phyloP scores from a whole-genome alignment of 768 basidiomycete species.

The Botryobasidium botryosum region DNA sequence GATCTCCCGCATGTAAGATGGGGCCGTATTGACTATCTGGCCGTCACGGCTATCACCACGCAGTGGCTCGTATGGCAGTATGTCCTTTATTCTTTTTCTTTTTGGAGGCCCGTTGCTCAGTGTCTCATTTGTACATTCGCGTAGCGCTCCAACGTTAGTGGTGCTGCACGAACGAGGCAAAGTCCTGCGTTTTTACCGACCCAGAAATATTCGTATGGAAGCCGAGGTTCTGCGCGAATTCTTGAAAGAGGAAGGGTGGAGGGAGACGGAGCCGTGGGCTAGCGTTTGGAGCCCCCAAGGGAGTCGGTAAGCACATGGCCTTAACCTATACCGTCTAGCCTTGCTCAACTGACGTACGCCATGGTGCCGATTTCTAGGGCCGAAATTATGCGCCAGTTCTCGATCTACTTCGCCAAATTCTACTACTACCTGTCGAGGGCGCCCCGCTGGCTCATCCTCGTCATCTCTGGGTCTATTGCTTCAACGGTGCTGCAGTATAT shows the following conservation, averaged over 20 bases:
- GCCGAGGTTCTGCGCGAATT: constrained; percentile 47
- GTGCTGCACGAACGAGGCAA: constrained; percentile 53
- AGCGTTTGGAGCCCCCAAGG: constrained; percentile 62
- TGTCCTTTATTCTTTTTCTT: constrained; percentile 18
- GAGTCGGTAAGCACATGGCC: constrained; percentile 31
- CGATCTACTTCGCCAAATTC: no score
- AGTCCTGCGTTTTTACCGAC: constrained; percentile 65
- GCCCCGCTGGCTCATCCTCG: constrained; percentile 57
- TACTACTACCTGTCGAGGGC: constrained; percentile 38
- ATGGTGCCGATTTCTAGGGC: constrained; percentile 34
- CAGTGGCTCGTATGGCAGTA: constrained; percentile 80
- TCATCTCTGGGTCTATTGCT: constrained; percentile 45
- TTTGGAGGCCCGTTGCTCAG: constrained; percentile 2
- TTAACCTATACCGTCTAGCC: constrained; percentile 4
- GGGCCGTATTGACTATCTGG: constrained; percentile 77
- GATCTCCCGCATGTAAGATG: constrained; percentile 54
- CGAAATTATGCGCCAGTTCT: constrained; percentile 44
- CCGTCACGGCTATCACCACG: constrained; percentile 67
- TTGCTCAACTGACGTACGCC: constrained; percentile 1
- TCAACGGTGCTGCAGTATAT: constrained; percentile 51
- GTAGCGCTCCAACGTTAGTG: constrained; percentile 62
- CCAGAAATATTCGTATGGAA: constrained; percentile 41
- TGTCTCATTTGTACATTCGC: constrained; percentile 4
- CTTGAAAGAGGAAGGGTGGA: constrained; percentile 47
- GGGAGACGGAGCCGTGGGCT: constrained; percentile 47